Percentiles rank a stretch among this genome's conserved stretches.
Evolutionary conservation across 768 basidiomycete genomes (phyloP).

Genomic region (Kwoniella dejecticola): DNA sequence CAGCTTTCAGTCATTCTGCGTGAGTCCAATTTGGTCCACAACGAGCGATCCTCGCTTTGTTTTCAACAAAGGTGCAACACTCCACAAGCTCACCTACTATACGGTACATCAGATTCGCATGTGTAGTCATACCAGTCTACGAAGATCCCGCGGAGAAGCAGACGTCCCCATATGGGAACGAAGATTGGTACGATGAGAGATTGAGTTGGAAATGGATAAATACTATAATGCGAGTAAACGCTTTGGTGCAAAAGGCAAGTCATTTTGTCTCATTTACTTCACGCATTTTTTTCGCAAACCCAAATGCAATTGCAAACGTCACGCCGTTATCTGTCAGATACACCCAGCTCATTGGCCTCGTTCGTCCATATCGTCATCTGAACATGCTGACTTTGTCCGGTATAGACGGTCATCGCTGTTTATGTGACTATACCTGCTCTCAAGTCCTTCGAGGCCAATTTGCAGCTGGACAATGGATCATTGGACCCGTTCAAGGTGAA

Average conservation of each 20-base stretch:
- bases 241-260: constrained; percentile 90
- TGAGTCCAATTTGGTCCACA: constrained; percentile 58
- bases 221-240: constrained; percentile 93
- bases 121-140: constrained; percentile 88
- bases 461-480: constrained; percentile 54
- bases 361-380: too few species aligned
- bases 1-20: constrained; percentile 95
- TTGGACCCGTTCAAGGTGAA: constrained; percentile 53
- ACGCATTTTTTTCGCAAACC: too few species aligned
- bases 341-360: too few species aligned
- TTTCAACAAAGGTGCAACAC: background rate
- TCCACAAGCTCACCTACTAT: too few species aligned
- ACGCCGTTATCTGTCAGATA: too few species aligned
- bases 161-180: constrained; percentile 68
- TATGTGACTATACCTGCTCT: constrained; percentile 90
- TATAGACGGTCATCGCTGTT: constrained; percentile 80
- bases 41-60: background rate
- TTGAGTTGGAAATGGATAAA: constrained; percentile 93
- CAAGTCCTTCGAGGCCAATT: constrained; percentile 26
- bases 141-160: constrained; percentile 74
- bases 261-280: too few species aligned
- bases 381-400: background rate
- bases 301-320: too few species aligned
- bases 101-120: constrained; percentile 81
- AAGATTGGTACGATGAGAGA: constrained; percentile 61